phyloP scores from a whole-genome alignment of 768 basidiomycete genomes.

The Lentinula guzmanii region DNA sequence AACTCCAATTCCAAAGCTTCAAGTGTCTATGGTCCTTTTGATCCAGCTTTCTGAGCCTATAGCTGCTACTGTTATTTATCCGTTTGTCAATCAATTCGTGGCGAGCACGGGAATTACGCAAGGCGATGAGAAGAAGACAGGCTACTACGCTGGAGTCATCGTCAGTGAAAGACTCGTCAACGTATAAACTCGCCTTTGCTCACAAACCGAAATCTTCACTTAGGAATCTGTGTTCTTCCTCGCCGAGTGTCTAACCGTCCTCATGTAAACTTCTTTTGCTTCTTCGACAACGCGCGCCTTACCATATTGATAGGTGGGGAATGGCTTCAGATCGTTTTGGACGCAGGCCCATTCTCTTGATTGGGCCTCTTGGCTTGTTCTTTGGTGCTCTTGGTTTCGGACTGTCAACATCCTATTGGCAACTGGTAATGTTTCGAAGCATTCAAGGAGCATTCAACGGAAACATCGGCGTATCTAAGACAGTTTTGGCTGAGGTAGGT shows the following conservation, averaged over 20 bases:
- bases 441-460: conserved; percentile 25
- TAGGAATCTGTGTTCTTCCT: conserved; percentile 26
- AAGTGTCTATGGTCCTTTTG: conserved; percentile 28
- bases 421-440: conserved; percentile 18
- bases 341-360: conserved; percentile 22
- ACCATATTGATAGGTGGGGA: conserved; percentile 15
- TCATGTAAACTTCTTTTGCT: neutral
- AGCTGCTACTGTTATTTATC: conserved; percentile 19
- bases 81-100: conserved; percentile 15
- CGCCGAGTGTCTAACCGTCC: conserved; percentile 19
- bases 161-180: conserved; percentile 4
- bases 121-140: conserved; percentile 13
- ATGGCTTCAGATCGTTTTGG: conserved; percentile 24
- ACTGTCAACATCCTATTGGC: conserved; percentile 4
- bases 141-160: conserved; percentile 18
- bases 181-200: neutral
- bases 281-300: neutral
- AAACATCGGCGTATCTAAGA: conserved; percentile 21
- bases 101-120: conserved; percentile 12
- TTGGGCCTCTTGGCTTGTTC: conserved; percentile 22
- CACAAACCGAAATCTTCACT: neutral
- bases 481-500: conserved; percentile 23
- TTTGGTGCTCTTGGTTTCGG: conserved; percentile 23
- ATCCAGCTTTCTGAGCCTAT: conserved; percentile 29
- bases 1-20: conserved; percentile 33